Evolutionary conservation across 2,329 filamentous ascomycete species (phyloP), one percentile per base, ranked within the genome.

Genomic region (Parastagonospora avenae): DNA sequence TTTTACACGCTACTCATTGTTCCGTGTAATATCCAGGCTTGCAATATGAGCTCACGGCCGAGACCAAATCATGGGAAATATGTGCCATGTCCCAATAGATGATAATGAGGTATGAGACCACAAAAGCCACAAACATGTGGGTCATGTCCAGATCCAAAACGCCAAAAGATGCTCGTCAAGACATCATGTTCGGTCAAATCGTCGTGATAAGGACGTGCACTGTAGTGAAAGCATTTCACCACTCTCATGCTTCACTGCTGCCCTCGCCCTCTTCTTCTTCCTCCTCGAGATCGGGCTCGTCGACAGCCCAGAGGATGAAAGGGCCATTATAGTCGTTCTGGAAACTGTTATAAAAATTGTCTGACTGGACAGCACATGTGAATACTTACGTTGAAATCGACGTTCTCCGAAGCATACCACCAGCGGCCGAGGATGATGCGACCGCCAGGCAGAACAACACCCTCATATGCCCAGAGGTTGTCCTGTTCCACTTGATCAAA

Each of bases 381-480:
- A 7, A 8, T 6, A 52, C 60, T 63, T 54, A 67, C 66, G 10
- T 57, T 29, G 11, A 63, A 59, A 30, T 63, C 59, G 4, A 57
- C 51, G 4, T 59, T 57, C 7, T 66, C 62, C 2, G 63, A 58
- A 3, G 74, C 74, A n/a, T 52, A 62, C 77, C 77, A 80, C 78
- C 78, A 80, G 4, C 79, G 69, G 1, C 79, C 79, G 1, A 81
- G 28, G 31, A 80, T 77, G 45, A 80, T 73, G 46, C 76, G 64
- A 2, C 74, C 76, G 11, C 79, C 79, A 0, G 79, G 79, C 16
- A 81, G 50, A 8, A 80, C 76, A 4, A 80, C 72, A 4, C 77
- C 79, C 59, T 80, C 78, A 33, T 80, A 79, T 2, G 77, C 78
- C 76, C 77, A 80, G 2, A 79, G 63, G 12, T 65, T 60, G n/a